Percentiles rank a stretch among this genome's conserved stretches.
Evolutionary conservation across 2,329 filamentous ascomycete genomes (phyloP).

Genomic region (Aureobasidium lini): DNA sequence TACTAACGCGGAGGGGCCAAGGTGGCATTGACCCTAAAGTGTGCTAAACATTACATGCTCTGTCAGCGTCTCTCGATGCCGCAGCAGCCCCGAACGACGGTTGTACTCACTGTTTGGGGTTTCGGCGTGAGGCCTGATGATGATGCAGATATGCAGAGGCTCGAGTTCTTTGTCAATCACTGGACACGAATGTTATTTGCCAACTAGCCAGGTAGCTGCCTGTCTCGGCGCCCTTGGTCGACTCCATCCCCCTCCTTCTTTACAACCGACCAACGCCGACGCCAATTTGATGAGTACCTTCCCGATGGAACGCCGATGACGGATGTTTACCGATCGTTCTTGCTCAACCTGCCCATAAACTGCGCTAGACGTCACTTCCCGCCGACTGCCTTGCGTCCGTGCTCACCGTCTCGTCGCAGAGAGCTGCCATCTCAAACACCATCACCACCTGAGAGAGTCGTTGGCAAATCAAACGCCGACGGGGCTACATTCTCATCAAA

Average conservation of each 20-base stretch:
- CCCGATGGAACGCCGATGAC: slow-evolving; percentile 13
- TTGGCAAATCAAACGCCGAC: slow-evolving; percentile 8
- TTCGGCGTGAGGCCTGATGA: neutral
- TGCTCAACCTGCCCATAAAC: slow-evolving; percentile 2
- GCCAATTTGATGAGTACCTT: slow-evolving; percentile 12
- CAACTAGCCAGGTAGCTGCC: neutral
- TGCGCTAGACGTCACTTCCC: slow-evolving; percentile 7
- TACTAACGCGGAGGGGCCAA: slow-evolving; percentile 14
- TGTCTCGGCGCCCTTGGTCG: neutral
- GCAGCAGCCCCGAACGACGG: slow-evolving; percentile 10
- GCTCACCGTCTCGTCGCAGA: neutral
- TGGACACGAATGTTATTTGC: neutral
- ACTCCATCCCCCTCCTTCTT: neutral
- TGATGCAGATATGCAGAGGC: neutral
- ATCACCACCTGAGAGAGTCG: neutral
- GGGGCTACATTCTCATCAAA: neutral
- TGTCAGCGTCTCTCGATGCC: slow-evolving; percentile 14
- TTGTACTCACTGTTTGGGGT: slow-evolving; percentile 14
- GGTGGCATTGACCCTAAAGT: slow-evolving; percentile 15
- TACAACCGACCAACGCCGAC: slow-evolving; percentile 6
- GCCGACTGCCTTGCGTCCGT: neutral
- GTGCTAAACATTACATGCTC: slow-evolving; percentile 13
- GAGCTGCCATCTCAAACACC: neutral
- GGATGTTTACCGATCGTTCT: slow-evolving; percentile 13
- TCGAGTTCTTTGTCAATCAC: neutral